Conservation (phyloP, 2,329 filamentous ascomycete species). For the Xylaria digitata region DNA sequence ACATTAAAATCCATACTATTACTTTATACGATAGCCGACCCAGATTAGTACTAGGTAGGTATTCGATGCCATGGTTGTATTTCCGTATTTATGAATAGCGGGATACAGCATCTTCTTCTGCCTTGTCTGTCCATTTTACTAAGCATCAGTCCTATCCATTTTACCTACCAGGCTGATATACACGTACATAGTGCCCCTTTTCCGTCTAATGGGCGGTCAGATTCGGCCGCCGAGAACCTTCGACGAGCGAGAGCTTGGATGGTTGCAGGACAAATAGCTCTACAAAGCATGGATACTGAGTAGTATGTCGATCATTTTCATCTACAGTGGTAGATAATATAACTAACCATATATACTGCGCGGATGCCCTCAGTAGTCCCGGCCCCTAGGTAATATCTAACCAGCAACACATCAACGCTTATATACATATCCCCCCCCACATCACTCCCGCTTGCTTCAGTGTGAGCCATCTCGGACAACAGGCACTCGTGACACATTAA, state of each 20-base stretch:
- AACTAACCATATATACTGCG: not conserved
- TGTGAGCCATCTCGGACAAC: no score
- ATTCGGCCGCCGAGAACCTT: slow-evolving; percentile 2
- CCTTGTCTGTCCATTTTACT: no score
- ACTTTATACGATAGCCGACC: no score
- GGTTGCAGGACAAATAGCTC: not conserved
- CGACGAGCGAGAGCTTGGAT: not conserved
- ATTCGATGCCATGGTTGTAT: not conserved
- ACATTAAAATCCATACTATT: not conserved
- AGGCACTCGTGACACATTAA: no score
- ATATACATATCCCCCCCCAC: not conserved
- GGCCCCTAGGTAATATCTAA: no score
- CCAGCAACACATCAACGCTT: no score
- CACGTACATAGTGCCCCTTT: not conserved
- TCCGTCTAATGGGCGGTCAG: not conserved
- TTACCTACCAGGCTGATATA: no score
- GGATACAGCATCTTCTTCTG: not conserved
- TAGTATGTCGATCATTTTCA: not conserved
- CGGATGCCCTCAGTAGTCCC: no score
- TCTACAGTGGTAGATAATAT: not conserved
- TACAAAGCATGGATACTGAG: not conserved
- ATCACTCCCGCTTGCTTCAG: not conserved
- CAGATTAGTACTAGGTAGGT: no score
- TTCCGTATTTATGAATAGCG: not conserved
- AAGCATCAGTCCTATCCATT: not conserved